Evolutionary conservation across 805 yeast genomes (phyloP).

Genomic region (Zygosaccharomyces gambellarensis): DNA sequence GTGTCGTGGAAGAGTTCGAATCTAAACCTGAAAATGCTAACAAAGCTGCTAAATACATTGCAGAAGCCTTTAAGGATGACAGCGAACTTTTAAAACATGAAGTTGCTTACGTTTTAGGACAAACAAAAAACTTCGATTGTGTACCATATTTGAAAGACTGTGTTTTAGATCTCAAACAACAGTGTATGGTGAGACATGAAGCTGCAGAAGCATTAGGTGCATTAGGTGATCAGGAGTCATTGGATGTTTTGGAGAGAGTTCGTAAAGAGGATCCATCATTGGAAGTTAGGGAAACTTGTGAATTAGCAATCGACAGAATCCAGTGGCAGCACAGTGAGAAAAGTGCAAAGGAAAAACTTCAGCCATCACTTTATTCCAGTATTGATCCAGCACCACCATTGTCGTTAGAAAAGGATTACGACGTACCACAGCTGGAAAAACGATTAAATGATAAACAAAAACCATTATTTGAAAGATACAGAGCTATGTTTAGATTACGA

Average conservation of each 20-base stretch:
- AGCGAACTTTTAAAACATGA: constrained; percentile 94
- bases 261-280: constrained; percentile 67
- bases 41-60: constrained; percentile 73
- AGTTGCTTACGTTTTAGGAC: constrained; percentile 96
- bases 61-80: constrained; percentile 72
- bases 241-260: constrained; percentile 61
- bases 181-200: constrained; percentile 96
- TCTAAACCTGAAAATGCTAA: constrained; percentile 50
- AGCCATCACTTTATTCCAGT: constrained; percentile 72
- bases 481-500: constrained; percentile 97
- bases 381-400: constrained; percentile 99
- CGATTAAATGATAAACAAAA: constrained; percentile 70
- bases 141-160: constrained; percentile 73
- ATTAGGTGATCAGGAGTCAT: constrained; percentile 71
- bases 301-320: constrained; percentile 91
- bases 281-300: constrained; percentile 96
- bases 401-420: constrained; percentile 55
- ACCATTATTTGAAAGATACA: constrained; percentile 87
- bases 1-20: constrained; percentile 70
- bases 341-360: constrained; percentile 63
- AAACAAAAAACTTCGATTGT: constrained; percentile 77
- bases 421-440: constrained; percentile 58
- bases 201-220: constrained; percentile 99
- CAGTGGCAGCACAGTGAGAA: constrained; percentile 66
- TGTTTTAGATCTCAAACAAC: constrained; percentile 63